Evolutionary conservation across 2,329 filamentous ascomycete species (phyloP).

Genomic region (Cladorrhinum sp.): DNA sequence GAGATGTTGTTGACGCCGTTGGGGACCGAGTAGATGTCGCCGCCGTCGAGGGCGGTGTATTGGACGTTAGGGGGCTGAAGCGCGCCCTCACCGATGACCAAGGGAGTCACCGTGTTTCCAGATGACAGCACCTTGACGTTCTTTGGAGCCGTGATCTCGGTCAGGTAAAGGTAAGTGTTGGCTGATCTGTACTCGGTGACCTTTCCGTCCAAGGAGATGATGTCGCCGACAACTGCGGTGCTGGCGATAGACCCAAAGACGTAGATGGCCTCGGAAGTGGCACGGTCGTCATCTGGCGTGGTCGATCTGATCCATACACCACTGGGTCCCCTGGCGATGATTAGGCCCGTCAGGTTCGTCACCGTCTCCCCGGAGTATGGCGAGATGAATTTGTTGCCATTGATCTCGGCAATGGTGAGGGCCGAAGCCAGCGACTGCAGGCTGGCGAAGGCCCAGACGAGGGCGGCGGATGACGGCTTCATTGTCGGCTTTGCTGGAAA

Average conservation of each 20-base stretch:
- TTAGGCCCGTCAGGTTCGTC: constrained; percentile 57
- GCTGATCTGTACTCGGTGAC: constrained; percentile 57
- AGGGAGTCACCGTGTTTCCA: constrained; percentile 52
- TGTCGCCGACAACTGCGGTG: constrained; percentile 59
- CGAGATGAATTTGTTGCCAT: constrained; percentile 62
- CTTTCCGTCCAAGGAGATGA: constrained; percentile 57
- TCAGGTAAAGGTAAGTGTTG: constrained; percentile 58
- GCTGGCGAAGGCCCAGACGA: constrained; percentile 21
- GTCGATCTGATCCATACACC: constrained; percentile 65
- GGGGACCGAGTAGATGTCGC: constrained; percentile 62
- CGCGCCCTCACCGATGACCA: constrained; percentile 59
- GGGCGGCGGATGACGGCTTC: constrained; percentile 16
- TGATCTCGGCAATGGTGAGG: constrained; percentile 59
- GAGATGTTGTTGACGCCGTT: constrained; percentile 60
- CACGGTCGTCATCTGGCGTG: constrained; percentile 50
- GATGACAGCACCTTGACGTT: constrained; percentile 53
- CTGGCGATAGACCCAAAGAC: constrained; percentile 54
- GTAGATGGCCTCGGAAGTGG: constrained; percentile 64
- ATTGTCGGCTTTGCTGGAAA: constrained; percentile 10
- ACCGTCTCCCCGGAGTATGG: constrained; percentile 55
- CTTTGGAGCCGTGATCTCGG: constrained; percentile 56
- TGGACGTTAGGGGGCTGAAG: constrained; percentile 57
- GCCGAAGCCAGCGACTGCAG: constrained; percentile 32
- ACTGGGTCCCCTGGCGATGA: constrained; percentile 59
- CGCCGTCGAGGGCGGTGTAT: constrained; percentile 61